Evolutionary conservation across 2,329 filamentous ascomycete species (phyloP), one percentile per base, ranked within the genome.

Genomic region (Cyclaneusma minus): DNA sequence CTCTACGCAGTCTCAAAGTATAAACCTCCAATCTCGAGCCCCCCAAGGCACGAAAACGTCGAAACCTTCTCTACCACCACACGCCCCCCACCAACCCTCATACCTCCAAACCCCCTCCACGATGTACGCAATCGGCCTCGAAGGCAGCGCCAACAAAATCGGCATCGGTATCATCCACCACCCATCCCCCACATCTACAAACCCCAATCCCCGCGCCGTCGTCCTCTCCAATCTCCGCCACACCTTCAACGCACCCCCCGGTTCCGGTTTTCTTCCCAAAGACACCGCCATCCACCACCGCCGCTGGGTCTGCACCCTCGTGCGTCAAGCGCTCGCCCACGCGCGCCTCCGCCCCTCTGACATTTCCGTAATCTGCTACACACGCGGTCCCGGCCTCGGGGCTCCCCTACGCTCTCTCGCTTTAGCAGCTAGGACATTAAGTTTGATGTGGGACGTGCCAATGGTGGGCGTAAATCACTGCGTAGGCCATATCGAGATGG

Each of bases 401-500:
- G 87, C 83, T 20, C 89, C 89, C 6, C 62, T 98, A 15, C 79
- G 85, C 35, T 74, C 75, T 34, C 83, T 92, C 9, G 87, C 87
- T 16, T 60, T 95, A 18, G 85, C 75, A 2, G 89, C 85, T 12
- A 68, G 89, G 33, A 82, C 80, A 35, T 58, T 95, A 16, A 64
- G 71, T 21, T 56, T 93, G 32, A 64, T 98, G 10, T 98, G 89
- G 89, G 64, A 60, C 28, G 83, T 82, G 52, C 73, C 79, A n/a
- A 61, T 98, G 19, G 76, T 98, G 3, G 87, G 84, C 13, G 89
- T 98, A 14, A 98, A 98, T 55, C 89, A 98, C 55, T 98, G 89
- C 52, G 81, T 98, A 24, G 89, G 89, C 22, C 89, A 98, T 54
- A 95, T 98, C 44, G 89, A 98, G 58, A 98, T 98, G 89, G 89